Base-by-base conservation (phyloP, 1,284 basidiomycete species). In the Cerioporus squamosus region DNA sequence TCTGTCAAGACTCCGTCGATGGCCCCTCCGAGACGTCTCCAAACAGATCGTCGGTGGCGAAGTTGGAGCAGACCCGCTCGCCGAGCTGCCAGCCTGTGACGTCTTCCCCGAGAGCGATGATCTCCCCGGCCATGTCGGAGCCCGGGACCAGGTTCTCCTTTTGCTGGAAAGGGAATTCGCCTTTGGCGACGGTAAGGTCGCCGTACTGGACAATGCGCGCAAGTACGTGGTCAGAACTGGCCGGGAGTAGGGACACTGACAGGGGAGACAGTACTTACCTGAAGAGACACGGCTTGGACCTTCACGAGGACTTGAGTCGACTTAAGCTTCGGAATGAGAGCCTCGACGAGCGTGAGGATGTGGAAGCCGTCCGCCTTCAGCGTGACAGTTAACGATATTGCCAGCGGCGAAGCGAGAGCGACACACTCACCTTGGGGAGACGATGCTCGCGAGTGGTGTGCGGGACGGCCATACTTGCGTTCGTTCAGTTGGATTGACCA, bases 41-140 rank as follows among this genome's bases (percentile, higher is more conserved):
- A 29, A 45, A 55, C 42, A 69, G 23, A 40, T 67, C 60, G 52
- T 64, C 66, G 17, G 50, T 36, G 9, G 59, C 31, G 51, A 69
- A 67, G 59, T 66, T 68, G 44, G 65, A 54, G 44, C 75, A 80
- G 54, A 88, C 84, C 18, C 83, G 80, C 66, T 88, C 85, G 12
- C 86, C 85, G 3, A 70, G 59, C 57, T 78, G 51, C 57, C 57
- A 58, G 14, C 51, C 55, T 24, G 68, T 78, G 18, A 86, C 84
- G 17, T 77, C 77, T 38, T 74, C 70, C 3, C 87, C 86, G 22
- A 87, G 68, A 2, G 78, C 75, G 39, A 85, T 71, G 46, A 90
- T 75, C 65, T 86, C 82, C 6, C 87, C 87, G 15, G 87, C 85
- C 61, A 81, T 79, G 64, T 90, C 87, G 5, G 86, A 88, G 67